These are phyloP conservation scores for Stephanocyclus meneghinianus DNA, from an alignment of 352 stramenopile species.

Conservation along the genomic window DNA sequence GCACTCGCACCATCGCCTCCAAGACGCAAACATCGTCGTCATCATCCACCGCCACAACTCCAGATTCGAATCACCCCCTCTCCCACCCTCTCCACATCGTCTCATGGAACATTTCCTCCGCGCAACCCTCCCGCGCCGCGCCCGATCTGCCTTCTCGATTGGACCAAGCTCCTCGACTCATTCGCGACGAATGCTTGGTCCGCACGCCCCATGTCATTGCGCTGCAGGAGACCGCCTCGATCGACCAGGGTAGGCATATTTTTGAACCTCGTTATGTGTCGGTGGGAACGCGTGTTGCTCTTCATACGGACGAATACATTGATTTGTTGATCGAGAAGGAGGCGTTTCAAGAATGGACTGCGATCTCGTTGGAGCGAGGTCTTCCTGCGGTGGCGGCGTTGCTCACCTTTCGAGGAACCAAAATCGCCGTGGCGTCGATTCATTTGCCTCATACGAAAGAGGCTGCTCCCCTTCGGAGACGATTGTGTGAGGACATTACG, in stretches of 20 bases:
- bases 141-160: conserved; percentile 6
- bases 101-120: conserved; percentile 32
- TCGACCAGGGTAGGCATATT: neutral
- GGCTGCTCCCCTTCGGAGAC: conserved; percentile 10
- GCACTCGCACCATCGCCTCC: neutral
- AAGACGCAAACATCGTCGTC: conserved; percentile 1
- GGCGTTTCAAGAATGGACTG: neutral
- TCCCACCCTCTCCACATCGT: conserved; percentile 19
- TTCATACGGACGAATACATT: conserved; percentile 11
- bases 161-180: conserved; percentile 10
- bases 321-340: conserved; percentile 9
- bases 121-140: conserved; percentile 1
- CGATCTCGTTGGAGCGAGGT: conserved; percentile 3
- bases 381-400: neutral
- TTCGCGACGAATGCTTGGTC: conserved; percentile 15
- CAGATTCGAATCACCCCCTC: neutral
- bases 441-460: conserved; percentile 22
- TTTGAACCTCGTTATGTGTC: conserved; percentile 17
- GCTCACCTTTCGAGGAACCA: conserved; percentile 1
- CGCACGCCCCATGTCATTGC: conserved; percentile 22
- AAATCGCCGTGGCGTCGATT: conserved; percentile 10
- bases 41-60: neutral
- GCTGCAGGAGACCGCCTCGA: conserved; percentile 19
- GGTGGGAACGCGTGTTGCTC: conserved; percentile 5
- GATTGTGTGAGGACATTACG: conserved; percentile 15